Conservation (phyloP, 495 filamentous ascomycete genomes). For the Penicillium canariense region DNA sequence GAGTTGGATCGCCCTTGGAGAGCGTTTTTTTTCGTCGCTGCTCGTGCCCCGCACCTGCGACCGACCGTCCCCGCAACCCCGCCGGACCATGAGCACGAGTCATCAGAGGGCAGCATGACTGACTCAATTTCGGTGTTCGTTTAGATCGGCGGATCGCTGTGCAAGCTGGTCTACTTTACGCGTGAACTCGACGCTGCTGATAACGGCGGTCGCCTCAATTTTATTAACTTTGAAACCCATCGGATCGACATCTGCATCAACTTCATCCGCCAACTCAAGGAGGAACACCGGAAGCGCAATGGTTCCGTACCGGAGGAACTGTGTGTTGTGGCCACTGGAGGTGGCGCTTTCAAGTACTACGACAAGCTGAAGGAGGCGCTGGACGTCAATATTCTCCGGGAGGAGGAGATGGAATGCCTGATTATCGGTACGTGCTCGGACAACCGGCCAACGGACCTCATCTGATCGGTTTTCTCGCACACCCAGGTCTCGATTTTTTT, state of each 20-base stretch:
- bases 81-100: slow-evolving; percentile 2
- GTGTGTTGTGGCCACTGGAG: slow-evolving; percentile 91
- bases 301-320: slow-evolving; percentile 62
- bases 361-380: slow-evolving; percentile 79
- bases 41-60: slow-evolving; percentile 32
- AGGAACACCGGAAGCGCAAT: slow-evolving; percentile 72
- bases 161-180: slow-evolving; percentile 96
- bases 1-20: slow-evolving; percentile 45
- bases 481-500: slow-evolving; percentile 89
- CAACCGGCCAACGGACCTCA: background rate
- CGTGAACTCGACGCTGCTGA: slow-evolving; percentile 75
- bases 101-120: slow-evolving; percentile 15
- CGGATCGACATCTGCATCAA: slow-evolving; percentile 86
- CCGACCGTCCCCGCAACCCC: slow-evolving; percentile 34
- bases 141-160: slow-evolving; percentile 91
- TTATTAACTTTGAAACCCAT: slow-evolving; percentile 93
- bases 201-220: slow-evolving; percentile 87
- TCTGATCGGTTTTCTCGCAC: slow-evolving; percentile 6
- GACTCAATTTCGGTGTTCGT: slow-evolving; percentile 10
- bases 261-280: slow-evolving; percentile 79
- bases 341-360: slow-evolving; percentile 94
- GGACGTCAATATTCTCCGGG: slow-evolving; percentile 80
- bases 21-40: slow-evolving; percentile 11
- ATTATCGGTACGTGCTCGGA: slow-evolving; percentile 67
- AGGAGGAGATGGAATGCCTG: slow-evolving; percentile 98